phyloP scores from a whole-genome alignment of 345 rosid species.

The Eucalyptus cloeziana region DNA sequence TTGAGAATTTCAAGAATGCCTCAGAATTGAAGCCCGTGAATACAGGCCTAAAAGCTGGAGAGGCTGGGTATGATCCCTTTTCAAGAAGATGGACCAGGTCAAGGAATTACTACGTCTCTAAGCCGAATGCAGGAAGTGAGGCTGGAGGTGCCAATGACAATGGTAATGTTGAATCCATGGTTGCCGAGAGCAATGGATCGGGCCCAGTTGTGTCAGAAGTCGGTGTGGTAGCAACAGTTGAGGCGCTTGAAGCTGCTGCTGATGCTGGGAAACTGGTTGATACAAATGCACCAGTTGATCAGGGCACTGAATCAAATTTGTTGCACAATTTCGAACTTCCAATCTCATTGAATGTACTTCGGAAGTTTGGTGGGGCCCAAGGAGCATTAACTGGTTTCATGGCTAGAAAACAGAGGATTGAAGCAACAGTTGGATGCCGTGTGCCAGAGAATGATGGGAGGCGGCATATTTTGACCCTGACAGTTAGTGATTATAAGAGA shows the following conservation, averaged over 20 bases:
- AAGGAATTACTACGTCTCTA: slow-evolving; percentile 71
- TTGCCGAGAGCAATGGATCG: slow-evolving; percentile 7
- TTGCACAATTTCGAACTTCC: slow-evolving; percentile 81
- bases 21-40: slow-evolving; percentile 53
- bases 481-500: slow-evolving; percentile 97
- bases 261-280: slow-evolving; percentile 92
- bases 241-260: slow-evolving; percentile 93
- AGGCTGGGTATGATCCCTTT: slow-evolving; percentile 97
- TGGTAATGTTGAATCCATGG: slow-evolving; percentile 8
- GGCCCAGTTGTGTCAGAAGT: slow-evolving; percentile 8
- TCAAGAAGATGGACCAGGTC: slow-evolving; percentile 99
- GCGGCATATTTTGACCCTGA: slow-evolving; percentile 79
- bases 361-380: slow-evolving; percentile 69
- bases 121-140: slow-evolving; percentile 13
- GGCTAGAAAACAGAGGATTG: slow-evolving; percentile 85
- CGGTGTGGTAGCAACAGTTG: slow-evolving; percentile 59
- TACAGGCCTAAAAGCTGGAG: slow-evolving; percentile 78
- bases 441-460: slow-evolving; percentile 83
- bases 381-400: slow-evolving; percentile 85
- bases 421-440: slow-evolving; percentile 73
- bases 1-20: slow-evolving; percentile 89
- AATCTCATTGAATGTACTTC: slow-evolving; percentile 47
- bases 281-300: slow-evolving; percentile 85
- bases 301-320: slow-evolving; percentile 61
- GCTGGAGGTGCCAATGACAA: slow-evolving; percentile 13